Evolutionary conservation across 495 filamentous ascomycete species (phyloP).

Genomic region (Aspergillus funiculosus): DNA sequence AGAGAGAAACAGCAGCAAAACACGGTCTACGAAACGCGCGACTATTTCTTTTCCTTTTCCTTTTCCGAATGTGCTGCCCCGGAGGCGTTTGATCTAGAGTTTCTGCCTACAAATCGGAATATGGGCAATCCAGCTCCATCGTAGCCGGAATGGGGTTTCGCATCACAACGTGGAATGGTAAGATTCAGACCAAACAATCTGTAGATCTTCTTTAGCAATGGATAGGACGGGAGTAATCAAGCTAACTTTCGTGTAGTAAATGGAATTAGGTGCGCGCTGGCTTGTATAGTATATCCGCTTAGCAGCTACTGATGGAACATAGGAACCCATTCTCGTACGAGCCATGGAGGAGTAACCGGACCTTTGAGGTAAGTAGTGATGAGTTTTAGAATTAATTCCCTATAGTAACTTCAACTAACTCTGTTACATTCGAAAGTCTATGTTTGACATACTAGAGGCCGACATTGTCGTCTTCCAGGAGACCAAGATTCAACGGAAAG

Average conservation of each 20-base stretch:
- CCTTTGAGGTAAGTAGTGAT: conserved; percentile 79
- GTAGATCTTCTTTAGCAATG: neutral
- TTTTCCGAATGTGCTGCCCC: too few relatives aligned
- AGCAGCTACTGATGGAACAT: neutral
- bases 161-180: conserved; percentile 90
- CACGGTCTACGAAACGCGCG: too few relatives aligned
- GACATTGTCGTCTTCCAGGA: conserved; percentile 96
- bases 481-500: conserved; percentile 92
- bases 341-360: conserved; percentile 83
- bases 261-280: conserved; percentile 78
- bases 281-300: too few relatives aligned
- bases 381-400: too few relatives aligned
- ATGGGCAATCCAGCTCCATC: conserved; percentile 15
- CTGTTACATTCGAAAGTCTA: conserved; percentile 52
- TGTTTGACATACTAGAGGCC: conserved; percentile 91
- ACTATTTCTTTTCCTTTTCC: too few relatives aligned
- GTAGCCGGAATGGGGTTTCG: conserved; percentile 59
- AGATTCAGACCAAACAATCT: conserved; percentile 16
- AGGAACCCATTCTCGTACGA: conserved; percentile 94
- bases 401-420: neutral
- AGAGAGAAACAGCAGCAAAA: too few relatives aligned
- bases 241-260: conserved; percentile 57
- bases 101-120: too few relatives aligned
- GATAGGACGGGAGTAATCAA: neutral
- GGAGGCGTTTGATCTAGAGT: conserved; percentile 13